Percentiles rank a stretch among this genome's conserved stretches.
Conservation (phyloP, 1,284 basidiomycete species). For the Marasmius fiardii region DNA sequence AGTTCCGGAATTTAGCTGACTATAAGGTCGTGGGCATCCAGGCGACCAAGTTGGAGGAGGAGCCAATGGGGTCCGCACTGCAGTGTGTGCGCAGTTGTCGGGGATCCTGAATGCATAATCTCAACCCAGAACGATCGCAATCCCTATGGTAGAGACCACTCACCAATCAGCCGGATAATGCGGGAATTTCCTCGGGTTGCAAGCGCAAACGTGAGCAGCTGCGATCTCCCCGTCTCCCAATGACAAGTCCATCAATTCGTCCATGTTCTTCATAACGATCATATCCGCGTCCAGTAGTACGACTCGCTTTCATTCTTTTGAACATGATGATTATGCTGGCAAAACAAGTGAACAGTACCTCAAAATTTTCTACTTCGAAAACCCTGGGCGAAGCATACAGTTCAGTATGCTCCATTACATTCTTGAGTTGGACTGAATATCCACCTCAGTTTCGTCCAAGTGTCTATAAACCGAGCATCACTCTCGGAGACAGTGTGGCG, state of each 20-base stretch:
- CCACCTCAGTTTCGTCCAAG: conserved; percentile 89
- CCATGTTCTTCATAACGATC: conserved; percentile 86
- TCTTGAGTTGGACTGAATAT: too few species aligned
- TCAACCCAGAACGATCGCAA: conserved; percentile 1
- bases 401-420: too few species aligned
- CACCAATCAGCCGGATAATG: conserved; percentile 93
- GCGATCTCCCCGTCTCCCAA: conserved; percentile 75
- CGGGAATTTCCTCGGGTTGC: conserved; percentile 81
- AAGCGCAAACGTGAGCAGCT: conserved; percentile 87
- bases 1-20: conserved; percentile 85
- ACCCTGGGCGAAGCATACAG: conserved; percentile 44
- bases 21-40: conserved; percentile 66
- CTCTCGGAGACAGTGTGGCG: conserved; percentile 44
- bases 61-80: conserved; percentile 51
- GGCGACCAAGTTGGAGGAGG: conserved; percentile 45
- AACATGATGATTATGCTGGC: neutral
- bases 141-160: conserved; percentile 20
- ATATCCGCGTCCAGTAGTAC: conserved; percentile 49
- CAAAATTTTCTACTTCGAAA: conserved; percentile 75
- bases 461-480: conserved; percentile 76
- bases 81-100: conserved; percentile 82
- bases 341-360: conserved; percentile 38
- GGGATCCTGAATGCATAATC: conserved; percentile 66
- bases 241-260: conserved; percentile 80
- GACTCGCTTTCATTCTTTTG: conserved; percentile 51